phyloP scores from a whole-genome alignment of 331 rosid genomes.

The Cydonia oblonga region DNA sequence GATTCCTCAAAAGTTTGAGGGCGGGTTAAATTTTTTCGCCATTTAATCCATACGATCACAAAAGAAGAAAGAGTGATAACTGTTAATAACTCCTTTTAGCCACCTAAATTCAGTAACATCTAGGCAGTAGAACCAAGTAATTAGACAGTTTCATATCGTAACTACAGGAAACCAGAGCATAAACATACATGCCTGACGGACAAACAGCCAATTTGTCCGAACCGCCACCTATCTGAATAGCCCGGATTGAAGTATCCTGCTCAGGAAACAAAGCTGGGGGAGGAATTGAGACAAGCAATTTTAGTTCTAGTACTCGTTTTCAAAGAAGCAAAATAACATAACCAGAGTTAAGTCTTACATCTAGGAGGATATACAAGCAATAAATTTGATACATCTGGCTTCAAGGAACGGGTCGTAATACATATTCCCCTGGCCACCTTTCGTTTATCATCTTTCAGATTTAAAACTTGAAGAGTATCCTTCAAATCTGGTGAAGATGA shows the following conservation, averaged over 20 bases:
- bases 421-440: slow-evolving; percentile 47
- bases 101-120: background rate
- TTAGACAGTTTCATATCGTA: background rate
- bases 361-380: slow-evolving; percentile 75
- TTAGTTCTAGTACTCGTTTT: background rate
- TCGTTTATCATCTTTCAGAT: slow-evolving; percentile 34
- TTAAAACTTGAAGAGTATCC: slow-evolving; percentile 33
- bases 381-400: slow-evolving; percentile 46
- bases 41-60: background rate
- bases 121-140: background rate
- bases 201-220: slow-evolving; percentile 42
- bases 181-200: slow-evolving; percentile 81
- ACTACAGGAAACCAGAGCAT: background rate
- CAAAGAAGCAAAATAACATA: slow-evolving; percentile 12
- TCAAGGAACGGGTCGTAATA: slow-evolving; percentile 37
- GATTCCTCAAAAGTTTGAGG: no score
- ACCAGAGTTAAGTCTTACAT: slow-evolving; percentile 39
- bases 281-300: background rate
- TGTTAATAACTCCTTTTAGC: background rate
- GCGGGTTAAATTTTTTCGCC: background rate
- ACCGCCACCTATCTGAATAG: slow-evolving; percentile 69
- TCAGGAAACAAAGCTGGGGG: slow-evolving; percentile 61
- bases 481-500: slow-evolving; percentile 23
- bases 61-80: background rate
- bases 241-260: slow-evolving; percentile 61